Evolutionary conservation across 257 asterid genomes (phyloP).

Genomic region (Solanum tarapatanum): DNA sequence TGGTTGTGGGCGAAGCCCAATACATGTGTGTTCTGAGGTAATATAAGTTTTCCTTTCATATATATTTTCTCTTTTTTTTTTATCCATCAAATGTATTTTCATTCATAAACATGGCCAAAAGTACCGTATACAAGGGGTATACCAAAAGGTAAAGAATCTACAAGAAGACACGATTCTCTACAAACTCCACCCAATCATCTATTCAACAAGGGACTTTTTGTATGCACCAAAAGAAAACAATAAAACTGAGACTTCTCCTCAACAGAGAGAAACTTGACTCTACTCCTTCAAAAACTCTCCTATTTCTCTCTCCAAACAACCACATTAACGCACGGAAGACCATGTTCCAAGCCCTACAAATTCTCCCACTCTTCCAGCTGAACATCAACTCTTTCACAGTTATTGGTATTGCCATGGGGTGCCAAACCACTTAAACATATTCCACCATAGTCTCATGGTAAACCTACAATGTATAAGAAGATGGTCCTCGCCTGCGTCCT

Average conservation of each 20-base stretch:
- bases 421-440: neutral
- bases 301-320: neutral
- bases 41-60: neutral
- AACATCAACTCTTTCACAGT: neutral
- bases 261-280: neutral
- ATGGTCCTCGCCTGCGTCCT: neutral
- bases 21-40: conserved; percentile 96
- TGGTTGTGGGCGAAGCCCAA: conserved; percentile 82
- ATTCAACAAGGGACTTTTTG: neutral
- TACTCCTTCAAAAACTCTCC: neutral
- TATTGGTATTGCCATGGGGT: neutral
- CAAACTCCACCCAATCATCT: neutral
- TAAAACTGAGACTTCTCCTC: neutral
- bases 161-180: neutral
- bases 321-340: neutral
- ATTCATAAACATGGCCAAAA: neutral
- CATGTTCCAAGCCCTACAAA: neutral
- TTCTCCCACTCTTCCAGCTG: neutral
- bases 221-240: neutral
- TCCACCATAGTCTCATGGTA: neutral
- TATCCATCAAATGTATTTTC: neutral
- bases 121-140: neutral
- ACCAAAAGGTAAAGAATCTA: neutral
- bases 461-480: neutral
- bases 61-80: neutral